Evolutionary conservation across 768 basidiomycete species (phyloP).

Genomic region (Psilocybe tampanensis): DNA sequence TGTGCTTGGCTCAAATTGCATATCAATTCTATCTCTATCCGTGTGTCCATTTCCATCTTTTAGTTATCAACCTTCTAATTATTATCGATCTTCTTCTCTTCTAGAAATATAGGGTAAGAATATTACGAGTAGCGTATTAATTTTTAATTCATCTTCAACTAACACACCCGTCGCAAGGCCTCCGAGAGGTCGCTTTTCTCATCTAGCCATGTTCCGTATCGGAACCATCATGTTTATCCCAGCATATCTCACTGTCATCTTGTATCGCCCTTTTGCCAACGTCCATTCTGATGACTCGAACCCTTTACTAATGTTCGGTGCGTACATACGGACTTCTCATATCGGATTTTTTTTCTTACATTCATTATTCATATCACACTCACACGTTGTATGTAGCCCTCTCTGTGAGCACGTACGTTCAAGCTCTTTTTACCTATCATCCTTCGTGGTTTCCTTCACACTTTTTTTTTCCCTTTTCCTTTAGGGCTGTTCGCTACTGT

Average conservation of each 20-base stretch:
- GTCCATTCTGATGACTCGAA: constrained; percentile 65
- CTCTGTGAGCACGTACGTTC: constrained; percentile 76
- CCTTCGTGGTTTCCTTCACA: background rate
- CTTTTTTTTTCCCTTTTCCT: no score
- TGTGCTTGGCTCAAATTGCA: constrained; percentile 92
- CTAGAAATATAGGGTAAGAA: constrained; percentile 65
- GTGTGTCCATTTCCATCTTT: no score
- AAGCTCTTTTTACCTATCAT: background rate
- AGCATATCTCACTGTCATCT: constrained; percentile 78
- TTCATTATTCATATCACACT: no score
- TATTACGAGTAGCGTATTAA: no score
- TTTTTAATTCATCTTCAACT: no score
- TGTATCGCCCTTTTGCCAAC: constrained; percentile 77
- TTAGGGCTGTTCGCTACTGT: constrained; percentile 84
- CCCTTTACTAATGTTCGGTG: constrained; percentile 79
- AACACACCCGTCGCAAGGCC: constrained; percentile 56
- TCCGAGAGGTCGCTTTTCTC: constrained; percentile 81
- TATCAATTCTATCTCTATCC: constrained; percentile 93
- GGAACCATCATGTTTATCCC: constrained; percentile 88
- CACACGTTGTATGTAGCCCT: constrained; percentile 53
- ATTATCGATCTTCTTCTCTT: background rate
- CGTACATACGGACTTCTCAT: no score
- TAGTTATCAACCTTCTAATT: no score
- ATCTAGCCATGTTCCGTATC: constrained; percentile 87
- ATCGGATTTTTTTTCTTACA: no score